These are phyloP conservation scores for Coprinellus micaceus DNA, from an alignment of 768 basidiomycete species.

Conservation along the genomic window DNA sequence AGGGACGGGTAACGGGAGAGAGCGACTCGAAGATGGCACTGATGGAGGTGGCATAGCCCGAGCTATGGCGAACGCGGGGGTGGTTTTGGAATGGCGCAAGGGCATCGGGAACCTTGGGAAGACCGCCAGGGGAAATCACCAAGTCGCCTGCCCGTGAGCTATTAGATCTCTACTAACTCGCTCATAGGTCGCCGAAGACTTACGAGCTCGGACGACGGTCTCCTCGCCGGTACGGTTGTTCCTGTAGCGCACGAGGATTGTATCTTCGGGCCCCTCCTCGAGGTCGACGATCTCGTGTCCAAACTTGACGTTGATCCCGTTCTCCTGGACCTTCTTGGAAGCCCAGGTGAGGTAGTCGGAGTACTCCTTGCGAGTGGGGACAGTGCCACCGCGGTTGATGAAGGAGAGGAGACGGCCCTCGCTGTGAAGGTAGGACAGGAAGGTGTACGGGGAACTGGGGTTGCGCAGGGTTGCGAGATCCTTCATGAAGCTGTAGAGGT, in stretches of 20 bases:
- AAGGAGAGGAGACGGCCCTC: constrained; percentile 47
- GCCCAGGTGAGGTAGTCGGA: constrained; percentile 55
- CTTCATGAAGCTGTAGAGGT: constrained; percentile 40
- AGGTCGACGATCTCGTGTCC: constrained; percentile 46
- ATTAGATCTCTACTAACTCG: too few species aligned
- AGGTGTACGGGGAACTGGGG: constrained; percentile 49
- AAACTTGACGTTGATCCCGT: constrained; percentile 41
- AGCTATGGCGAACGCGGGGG: constrained; percentile 41
- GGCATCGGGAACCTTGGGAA: constrained; percentile 38
- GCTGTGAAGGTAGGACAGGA: constrained; percentile 49
- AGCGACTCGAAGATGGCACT: constrained; percentile 29
- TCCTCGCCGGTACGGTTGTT: constrained; percentile 33
- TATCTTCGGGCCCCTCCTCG: constrained; percentile 26
- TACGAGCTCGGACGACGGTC: constrained; percentile 34
- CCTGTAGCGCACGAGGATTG: constrained; percentile 36
- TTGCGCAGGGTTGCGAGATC: constrained; percentile 52
- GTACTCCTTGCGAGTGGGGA: constrained; percentile 51
- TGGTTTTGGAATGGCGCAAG: constrained; percentile 29
- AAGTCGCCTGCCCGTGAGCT: constrained; percentile 34
- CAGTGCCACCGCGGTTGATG: constrained; percentile 50
- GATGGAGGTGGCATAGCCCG: constrained; percentile 38
- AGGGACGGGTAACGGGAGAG: constrained; percentile 20
- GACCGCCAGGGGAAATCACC: constrained; percentile 49
- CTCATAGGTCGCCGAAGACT: constrained; percentile 19
- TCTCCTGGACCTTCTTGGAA: constrained; percentile 38